These are phyloP conservation scores for Euphorbia tirucalli DNA, from an alignment of 345 rosid species.

Conservation along the genomic window DNA sequence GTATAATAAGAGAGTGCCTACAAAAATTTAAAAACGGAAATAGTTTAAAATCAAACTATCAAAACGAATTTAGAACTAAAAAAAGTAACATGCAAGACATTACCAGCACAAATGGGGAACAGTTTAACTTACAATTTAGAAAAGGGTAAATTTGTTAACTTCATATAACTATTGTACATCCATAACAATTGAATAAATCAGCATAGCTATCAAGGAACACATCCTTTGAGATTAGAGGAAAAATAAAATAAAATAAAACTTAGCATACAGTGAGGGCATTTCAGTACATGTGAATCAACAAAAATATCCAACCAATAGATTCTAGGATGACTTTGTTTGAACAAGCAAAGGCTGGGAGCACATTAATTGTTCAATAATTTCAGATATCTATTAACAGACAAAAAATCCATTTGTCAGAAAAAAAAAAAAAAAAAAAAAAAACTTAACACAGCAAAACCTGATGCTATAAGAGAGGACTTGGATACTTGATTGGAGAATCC, in stretches of 20 bases:
- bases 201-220: neutral
- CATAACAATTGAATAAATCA: neutral
- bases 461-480: neutral
- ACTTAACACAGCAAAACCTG: neutral
- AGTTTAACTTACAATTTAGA: neutral
- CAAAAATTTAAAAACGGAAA: conserved; percentile 8
- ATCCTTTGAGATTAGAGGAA: neutral
- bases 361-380: neutral
- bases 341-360: neutral
- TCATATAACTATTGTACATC: neutral
- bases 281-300: neutral
- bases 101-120: neutral
- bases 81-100: neutral
- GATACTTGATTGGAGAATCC: too few relatives aligned
- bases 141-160: neutral
- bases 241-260: too few relatives aligned
- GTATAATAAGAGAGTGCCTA: conserved; percentile 94
- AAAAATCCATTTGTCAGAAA: too few relatives aligned
- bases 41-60: conserved; percentile 12
- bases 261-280: neutral
- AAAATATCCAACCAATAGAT: too few relatives aligned
- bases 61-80: neutral
- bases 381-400: too few relatives aligned
- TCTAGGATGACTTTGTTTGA: neutral
- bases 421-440: too few relatives aligned